Conservation (phyloP, 768 basidiomycete species). For the Mycena leptocephala region DNA sequence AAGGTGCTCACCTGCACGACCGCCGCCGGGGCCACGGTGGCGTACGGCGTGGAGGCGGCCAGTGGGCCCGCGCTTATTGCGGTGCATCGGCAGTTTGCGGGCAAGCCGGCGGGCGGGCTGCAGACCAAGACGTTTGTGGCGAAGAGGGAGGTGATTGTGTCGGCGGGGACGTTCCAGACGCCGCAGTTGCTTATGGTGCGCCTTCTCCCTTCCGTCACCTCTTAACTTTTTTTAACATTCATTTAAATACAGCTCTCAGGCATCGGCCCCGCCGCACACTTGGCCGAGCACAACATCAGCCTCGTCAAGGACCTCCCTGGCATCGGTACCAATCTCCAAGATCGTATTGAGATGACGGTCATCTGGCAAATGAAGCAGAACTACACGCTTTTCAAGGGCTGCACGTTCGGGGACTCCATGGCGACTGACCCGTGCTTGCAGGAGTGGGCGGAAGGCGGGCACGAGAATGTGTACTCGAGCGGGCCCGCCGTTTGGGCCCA, state of each 20-base stretch:
- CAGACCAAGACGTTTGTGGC: slow-evolving; percentile 9
- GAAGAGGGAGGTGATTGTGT: slow-evolving; percentile 59
- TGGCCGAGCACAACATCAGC: slow-evolving; percentile 9
- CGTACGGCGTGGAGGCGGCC: slow-evolving; percentile 27
- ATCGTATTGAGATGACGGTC: slow-evolving; percentile 39
- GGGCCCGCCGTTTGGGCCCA: slow-evolving; percentile 24
- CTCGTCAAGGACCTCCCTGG: slow-evolving; percentile 25
- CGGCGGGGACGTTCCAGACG: slow-evolving; percentile 30
- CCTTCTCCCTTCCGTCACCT: no score
- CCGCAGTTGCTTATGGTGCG: slow-evolving; percentile 34
- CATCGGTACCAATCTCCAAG: slow-evolving; percentile 57
- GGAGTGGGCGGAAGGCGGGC: slow-evolving; percentile 5
- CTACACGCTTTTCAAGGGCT: slow-evolving; percentile 27
- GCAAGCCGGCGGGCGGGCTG: slow-evolving; percentile 14
- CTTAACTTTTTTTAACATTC: no score
- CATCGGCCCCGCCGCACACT: slow-evolving; percentile 33
- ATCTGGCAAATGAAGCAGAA: slow-evolving; percentile 26
- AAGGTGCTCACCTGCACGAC: slow-evolving; percentile 24
- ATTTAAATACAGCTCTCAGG: slow-evolving; percentile 52
- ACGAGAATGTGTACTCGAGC: slow-evolving; percentile 27
- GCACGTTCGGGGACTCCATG: slow-evolving; percentile 12
- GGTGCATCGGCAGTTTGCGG: slow-evolving; percentile 17
- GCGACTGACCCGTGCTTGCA: slow-evolving; percentile 17
- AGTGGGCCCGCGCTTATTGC: slow-evolving; percentile 12
- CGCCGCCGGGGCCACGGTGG: neutral